A percentile compares a stretch with the other conserved stretches of the same genome.
Evolutionary conservation across 306 rosid genomes (phyloP).

Genomic region (Citrullus mucosospermus): DNA sequence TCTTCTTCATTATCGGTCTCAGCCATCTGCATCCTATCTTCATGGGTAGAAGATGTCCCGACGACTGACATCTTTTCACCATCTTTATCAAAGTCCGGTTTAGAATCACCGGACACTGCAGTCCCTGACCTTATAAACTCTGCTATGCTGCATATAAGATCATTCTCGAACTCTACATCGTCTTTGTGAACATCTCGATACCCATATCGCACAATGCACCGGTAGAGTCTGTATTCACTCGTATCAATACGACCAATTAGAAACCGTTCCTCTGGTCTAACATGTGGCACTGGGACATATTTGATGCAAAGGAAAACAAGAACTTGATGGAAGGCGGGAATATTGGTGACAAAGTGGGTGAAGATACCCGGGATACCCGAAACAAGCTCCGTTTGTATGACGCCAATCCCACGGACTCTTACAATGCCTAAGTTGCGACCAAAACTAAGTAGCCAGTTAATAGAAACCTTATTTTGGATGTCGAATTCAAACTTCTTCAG

Average conservation of each 20-base stretch:
- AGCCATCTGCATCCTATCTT: conserved; percentile 28
- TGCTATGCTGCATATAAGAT: conserved; percentile 75
- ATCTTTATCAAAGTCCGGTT: conserved; percentile 23
- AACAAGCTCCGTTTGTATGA: conserved; percentile 72
- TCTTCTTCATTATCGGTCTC: conserved; percentile 12
- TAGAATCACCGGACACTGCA: not conserved
- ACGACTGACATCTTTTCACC: conserved; percentile 50
- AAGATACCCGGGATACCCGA: conserved; percentile 86
- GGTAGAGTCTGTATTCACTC: conserved; percentile 46
- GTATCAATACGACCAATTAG: conserved; percentile 77
- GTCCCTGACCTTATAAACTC: conserved; percentile 56
- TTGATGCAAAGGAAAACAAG: conserved; percentile 92
- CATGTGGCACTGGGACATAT: conserved; percentile 71
- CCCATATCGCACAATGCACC: conserved; percentile 85
- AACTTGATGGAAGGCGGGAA: conserved; percentile 92
- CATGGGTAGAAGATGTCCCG: conserved; percentile 46
- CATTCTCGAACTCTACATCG: conserved; percentile 71
- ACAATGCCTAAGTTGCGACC: conserved; percentile 78
- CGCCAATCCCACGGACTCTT: conserved; percentile 77
- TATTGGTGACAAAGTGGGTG: conserved; percentile 87
- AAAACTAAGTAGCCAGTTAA: conserved; percentile 68
- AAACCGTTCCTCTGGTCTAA: conserved; percentile 66
- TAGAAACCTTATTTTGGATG: conserved; percentile 79
- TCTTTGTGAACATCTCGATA: conserved; percentile 76
- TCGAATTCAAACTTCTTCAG: conserved; percentile 68